Evolutionary conservation across 768 basidiomycete genomes (phyloP), one percentile per base, ranked within the genome.

Genomic region (Russula dissimulans): DNA sequence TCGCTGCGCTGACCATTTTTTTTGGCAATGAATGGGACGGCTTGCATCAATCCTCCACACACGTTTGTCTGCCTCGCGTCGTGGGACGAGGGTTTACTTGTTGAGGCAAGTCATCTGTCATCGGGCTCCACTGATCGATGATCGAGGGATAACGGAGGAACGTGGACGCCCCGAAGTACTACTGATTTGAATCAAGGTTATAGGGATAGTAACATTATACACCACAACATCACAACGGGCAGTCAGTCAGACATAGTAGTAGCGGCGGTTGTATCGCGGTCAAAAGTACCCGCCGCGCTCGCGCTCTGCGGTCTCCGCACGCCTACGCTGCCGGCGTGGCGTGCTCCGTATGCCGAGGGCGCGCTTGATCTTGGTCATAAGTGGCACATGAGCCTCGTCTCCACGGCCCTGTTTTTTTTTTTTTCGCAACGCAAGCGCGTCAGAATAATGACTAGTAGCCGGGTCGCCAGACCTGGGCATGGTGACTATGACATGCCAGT

Each of bases 291-390:
- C 22, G 22, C 22, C 22, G 22, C 22, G 8, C 6, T 22, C 15
- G 39, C 38, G 36, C 36, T 38, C 36, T 7, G 36, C 36, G 7
- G 36, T 39, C 22, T 45, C 43, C 22, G 22, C 22, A 52, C 38
- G 38, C 48, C 44, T 38, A 15, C 67, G 57, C 60, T 56, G 42
- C n/a, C 47, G 57, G 56, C 73, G 76, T 41, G 77, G 75, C 11
- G 76, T 75, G 53, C 76, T 78, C 12, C 75, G 75, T 44, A 82
- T 79, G 7, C 80, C 81, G n/a, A 83, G 67, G 0, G 77, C 70
- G 34, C 77, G 78, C 65, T 78, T 80, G 65, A 83, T 69, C 67
- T 73, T 78, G 46, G 79, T 79, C 77, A 80, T 75, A 56, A 82
- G 67, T 15, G 79, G 71, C 44, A 81, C 77, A 67, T 79, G 78